Evolutionary conservation across 805 yeast genomes (phyloP).

Genomic region (Metschnikowia hibisci): DNA sequence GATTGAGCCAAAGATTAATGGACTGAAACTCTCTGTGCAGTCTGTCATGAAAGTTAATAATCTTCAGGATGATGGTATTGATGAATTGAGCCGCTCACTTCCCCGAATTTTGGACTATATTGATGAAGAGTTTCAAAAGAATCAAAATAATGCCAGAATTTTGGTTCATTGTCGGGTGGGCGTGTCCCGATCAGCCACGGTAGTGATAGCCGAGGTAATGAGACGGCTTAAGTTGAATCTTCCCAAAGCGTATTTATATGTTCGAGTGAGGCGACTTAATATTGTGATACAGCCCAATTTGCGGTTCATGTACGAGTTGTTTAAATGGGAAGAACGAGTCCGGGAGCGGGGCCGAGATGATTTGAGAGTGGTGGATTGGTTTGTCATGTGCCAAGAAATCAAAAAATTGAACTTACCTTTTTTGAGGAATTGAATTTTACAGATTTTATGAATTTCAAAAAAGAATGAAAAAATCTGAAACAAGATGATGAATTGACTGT

Average conservation of each 20-base stretch:
- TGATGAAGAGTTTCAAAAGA: conserved; percentile 32
- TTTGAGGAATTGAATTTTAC: not conserved
- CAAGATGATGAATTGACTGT: too few relatives aligned
- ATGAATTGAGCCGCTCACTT: conserved; percentile 60
- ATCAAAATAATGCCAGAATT: conserved; percentile 20
- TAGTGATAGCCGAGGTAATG: conserved; percentile 95
- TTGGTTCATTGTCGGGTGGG: conserved; percentile 95
- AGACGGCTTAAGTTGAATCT: conserved; percentile 60
- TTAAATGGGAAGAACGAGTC: conserved; percentile 35
- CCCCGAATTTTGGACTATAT: conserved; percentile 64
- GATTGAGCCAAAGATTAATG: conserved; percentile 21
- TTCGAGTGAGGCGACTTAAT: conserved; percentile 84
- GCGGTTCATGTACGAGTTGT: conserved; percentile 84
- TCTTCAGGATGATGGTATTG: conserved; percentile 89
- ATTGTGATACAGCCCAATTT: conserved; percentile 93
- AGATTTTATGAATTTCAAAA: too few relatives aligned
- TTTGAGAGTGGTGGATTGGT: conserved; percentile 81
- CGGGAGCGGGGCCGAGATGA: conserved; percentile 5
- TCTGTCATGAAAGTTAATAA: conserved; percentile 63
- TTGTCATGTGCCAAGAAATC: conserved; percentile 77
- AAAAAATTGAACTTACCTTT: conserved; percentile 64
- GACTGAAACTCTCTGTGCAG: conserved; percentile 26
- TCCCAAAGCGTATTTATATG: conserved; percentile 79
- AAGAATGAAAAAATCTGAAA: too few relatives aligned
- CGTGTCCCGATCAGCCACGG: conserved; percentile 91